phyloP scores from a whole-genome alignment of 345 rosid species.

The Barbarea vulgaris region DNA sequence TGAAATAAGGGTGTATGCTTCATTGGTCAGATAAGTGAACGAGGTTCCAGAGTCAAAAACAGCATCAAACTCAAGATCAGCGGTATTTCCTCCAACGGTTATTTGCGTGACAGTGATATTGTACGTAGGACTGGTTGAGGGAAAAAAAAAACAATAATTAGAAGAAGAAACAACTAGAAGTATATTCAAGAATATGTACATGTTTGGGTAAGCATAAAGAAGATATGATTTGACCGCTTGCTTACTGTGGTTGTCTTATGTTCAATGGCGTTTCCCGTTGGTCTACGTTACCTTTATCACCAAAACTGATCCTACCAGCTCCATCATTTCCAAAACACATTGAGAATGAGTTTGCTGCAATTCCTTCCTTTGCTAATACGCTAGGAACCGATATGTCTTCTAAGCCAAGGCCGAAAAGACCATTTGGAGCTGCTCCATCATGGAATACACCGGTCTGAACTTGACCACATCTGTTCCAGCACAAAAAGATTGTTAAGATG shows the following conservation, averaged over 20 bases:
- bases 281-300: conserved; percentile 79
- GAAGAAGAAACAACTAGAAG: not conserved
- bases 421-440: conserved; percentile 91
- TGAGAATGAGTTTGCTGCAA: conserved; percentile 81
- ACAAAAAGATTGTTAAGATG: not conserved
- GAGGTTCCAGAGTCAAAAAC: conserved; percentile 96
- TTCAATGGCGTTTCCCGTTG: conserved; percentile 89
- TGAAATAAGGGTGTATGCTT: conserved; percentile 64
- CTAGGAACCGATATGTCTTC: conserved; percentile 81
- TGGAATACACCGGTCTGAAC: conserved; percentile 86
- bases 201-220: not conserved
- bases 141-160: not conserved
- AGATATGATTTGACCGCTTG: conserved; percentile 18
- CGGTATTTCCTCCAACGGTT: conserved; percentile 57
- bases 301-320: conserved; percentile 85
- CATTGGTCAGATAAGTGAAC: conserved; percentile 82
- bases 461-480: conserved; percentile 75
- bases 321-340: conserved; percentile 86
- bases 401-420: conserved; percentile 95
- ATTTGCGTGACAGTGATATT: conserved; percentile 70
- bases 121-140: conserved; percentile 74
- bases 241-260: conserved; percentile 65
- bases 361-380: conserved; percentile 69
- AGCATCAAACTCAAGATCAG: conserved; percentile 62
- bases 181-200: not conserved